These are phyloP conservation scores for Tieghemostelium lacteum DNA, from an alignment of 78 protist species.

Conservation along the genomic window DNA sequence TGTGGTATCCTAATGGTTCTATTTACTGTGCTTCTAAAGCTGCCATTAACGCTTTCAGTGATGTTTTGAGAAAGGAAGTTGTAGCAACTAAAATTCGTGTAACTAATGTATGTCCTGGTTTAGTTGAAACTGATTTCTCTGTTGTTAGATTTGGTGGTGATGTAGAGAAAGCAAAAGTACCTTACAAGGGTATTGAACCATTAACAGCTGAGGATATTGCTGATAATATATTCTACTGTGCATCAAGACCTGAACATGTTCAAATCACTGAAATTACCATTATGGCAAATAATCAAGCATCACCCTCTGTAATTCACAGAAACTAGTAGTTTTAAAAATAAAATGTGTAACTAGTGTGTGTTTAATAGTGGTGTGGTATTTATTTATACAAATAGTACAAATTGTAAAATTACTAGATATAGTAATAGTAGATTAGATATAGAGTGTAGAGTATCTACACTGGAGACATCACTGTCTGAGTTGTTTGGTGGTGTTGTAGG, in stretches of 20 bases:
- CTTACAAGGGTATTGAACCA: conserved; percentile 71
- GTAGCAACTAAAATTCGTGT: conserved; percentile 83
- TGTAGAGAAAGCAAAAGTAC: conserved; percentile 68
- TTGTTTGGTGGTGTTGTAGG: no score
- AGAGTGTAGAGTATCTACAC: no score
- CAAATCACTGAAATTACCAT: conserved; percentile 73
- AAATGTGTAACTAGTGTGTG: no score
- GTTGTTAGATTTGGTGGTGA: conserved; percentile 82
- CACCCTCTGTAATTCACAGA: conserved; percentile 36
- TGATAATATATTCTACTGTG: conserved; percentile 79
- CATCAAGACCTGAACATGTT: conserved; percentile 84
- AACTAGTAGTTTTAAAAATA: no score
- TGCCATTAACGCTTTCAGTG: conserved; percentile 84
- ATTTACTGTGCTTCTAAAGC: conserved; percentile 88
- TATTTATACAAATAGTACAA: no score
- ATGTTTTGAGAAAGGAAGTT: conserved; percentile 82
- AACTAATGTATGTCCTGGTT: conserved; percentile 83
- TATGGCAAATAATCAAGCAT: conserved; percentile 81
- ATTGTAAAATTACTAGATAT: no score
- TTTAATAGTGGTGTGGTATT: no score
- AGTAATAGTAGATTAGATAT: no score
- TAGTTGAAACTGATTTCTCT: conserved; percentile 86
- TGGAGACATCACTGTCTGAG: no score
- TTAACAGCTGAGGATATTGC: conserved; percentile 82
- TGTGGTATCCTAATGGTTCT: conserved; percentile 74